Evolutionary conservation across 129 eudicot species (phyloP).

Genomic region (Cynara cardunculus): DNA sequence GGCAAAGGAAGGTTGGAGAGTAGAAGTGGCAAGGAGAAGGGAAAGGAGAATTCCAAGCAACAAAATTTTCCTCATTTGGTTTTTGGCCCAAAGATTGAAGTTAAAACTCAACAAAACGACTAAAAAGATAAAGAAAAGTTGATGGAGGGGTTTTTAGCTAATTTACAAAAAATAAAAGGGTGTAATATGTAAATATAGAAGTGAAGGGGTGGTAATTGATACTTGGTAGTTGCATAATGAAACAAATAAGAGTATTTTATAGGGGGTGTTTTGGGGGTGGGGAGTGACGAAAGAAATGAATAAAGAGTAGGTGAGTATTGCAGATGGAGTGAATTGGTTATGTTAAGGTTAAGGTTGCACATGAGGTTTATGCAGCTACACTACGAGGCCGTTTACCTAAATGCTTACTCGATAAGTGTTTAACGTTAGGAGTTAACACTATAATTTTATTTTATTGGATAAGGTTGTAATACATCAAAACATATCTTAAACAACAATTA

Average conservation of each 20-base stretch:
- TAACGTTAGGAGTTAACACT: too few relatives aligned
- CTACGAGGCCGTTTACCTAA: too few relatives aligned
- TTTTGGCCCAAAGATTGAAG: neutral
- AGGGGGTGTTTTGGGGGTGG: neutral
- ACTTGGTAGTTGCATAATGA: conserved; percentile 12
- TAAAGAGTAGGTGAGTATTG: conserved; percentile 34
- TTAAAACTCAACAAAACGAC: neutral
- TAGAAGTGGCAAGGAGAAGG: conserved; percentile 21
- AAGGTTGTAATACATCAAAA: too few relatives aligned
- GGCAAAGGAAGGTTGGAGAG: conserved; percentile 23
- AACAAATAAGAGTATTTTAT: conserved; percentile 24
- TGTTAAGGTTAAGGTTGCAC: conserved; percentile 36
- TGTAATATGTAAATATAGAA: conserved; percentile 9
- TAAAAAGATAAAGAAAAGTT: conserved; percentile 8
- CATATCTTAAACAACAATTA: too few relatives aligned
- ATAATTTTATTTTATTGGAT: too few relatives aligned
- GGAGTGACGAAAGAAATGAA: conserved; percentile 34
- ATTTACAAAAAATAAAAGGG: neutral
- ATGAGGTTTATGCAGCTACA: conserved; percentile 23
- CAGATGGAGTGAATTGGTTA: conserved; percentile 24
- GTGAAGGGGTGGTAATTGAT: conserved; percentile 6
- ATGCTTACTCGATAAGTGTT: too few relatives aligned
- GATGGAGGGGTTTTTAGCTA: conserved; percentile 3
- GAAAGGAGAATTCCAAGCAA: conserved; percentile 32
- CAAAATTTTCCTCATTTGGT: conserved; percentile 25